Percentiles rank a stretch among this genome's conserved stretches.
phyloP scores from a whole-genome alignment of 176 grass and related monocot species.

The Luzula sylvatica region DNA sequence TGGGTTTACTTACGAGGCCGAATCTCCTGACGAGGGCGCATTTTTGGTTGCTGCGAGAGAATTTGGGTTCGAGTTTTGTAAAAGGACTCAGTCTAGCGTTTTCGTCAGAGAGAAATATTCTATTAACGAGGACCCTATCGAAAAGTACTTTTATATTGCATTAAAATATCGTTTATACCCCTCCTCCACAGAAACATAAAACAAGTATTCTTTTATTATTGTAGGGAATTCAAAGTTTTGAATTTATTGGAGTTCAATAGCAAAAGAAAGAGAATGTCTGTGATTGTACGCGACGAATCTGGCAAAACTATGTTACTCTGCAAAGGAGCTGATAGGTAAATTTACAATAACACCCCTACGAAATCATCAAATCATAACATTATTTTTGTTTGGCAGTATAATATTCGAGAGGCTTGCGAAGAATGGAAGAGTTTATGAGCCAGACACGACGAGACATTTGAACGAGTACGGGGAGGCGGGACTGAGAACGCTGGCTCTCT shows the following conservation, averaged over 20 bases:
- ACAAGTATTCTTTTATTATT: slow-evolving; percentile 20
- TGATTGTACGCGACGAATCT: slow-evolving; percentile 82
- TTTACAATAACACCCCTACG: too few species aligned
- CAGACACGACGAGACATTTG: slow-evolving; percentile 62
- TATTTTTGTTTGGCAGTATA: slow-evolving; percentile 35
- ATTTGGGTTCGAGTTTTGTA: slow-evolving; percentile 96
- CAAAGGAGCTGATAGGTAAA: slow-evolving; percentile 95
- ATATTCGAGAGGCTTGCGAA: slow-evolving; percentile 96
- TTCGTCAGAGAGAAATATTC: slow-evolving; percentile 67
- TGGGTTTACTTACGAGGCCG: slow-evolving; percentile 78
- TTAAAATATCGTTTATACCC: not conserved
- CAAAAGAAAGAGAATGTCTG: slow-evolving; percentile 98
- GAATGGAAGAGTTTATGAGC: slow-evolving; percentile 67
- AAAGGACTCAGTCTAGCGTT: slow-evolving; percentile 74
- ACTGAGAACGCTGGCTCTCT: slow-evolving; percentile 69
- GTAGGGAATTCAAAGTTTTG: slow-evolving; percentile 96
- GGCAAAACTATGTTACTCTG: slow-evolving; percentile 84
- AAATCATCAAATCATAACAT: too few species aligned
- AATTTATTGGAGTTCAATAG: slow-evolving; percentile 99
- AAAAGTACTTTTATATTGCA: slow-evolving; percentile 47
- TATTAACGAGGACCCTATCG: slow-evolving; percentile 37
- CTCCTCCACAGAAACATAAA: not conserved
- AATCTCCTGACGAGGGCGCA: slow-evolving; percentile 91
- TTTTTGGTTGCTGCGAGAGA: slow-evolving; percentile 96
- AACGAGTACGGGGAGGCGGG: slow-evolving; percentile 95